These are phyloP conservation scores for Sporothrix brasiliensis DNA, from an alignment of 2,329 filamentous ascomycete species.

Conservation along the genomic window DNA sequence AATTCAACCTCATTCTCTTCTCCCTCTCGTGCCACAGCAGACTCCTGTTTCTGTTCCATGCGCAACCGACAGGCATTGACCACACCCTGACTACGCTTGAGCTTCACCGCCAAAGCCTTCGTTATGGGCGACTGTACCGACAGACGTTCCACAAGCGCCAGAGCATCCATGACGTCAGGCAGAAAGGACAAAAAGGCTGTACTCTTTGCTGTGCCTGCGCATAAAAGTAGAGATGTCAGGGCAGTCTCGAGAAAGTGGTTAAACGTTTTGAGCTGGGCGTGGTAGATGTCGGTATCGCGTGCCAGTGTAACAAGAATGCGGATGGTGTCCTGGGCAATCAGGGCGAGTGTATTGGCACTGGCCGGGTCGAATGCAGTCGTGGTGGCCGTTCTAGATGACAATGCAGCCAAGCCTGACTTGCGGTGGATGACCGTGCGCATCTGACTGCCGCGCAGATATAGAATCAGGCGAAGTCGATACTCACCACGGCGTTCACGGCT, in stretches of 20 bases:
- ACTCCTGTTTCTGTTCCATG: background rate
- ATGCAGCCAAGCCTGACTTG: background rate
- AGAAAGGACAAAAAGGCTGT: background rate
- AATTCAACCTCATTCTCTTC: background rate
- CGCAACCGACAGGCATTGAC: slow-evolving; percentile 3
- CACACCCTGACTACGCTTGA: background rate
- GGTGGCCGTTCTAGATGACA: background rate
- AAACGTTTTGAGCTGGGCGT: slow-evolving; percentile 22
- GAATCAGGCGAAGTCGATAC: slow-evolving; percentile 16
- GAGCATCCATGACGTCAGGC: slow-evolving; percentile 10
- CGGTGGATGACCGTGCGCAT: slow-evolving; percentile 18
- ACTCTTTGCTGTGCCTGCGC: background rate
- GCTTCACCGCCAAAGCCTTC: background rate
- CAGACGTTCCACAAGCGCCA: slow-evolving; percentile 3
- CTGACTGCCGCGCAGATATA: slow-evolving; percentile 14
- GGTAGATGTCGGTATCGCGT: slow-evolving; percentile 20
- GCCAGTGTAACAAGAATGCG: slow-evolving; percentile 13
- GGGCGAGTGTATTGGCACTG: slow-evolving; percentile 11
- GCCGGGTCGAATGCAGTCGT: background rate
- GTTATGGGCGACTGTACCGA: slow-evolving; percentile 17
- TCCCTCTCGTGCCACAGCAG: background rate
- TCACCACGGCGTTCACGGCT: slow-evolving; percentile 12
- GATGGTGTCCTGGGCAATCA: slow-evolving; percentile 15
- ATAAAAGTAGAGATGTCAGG: background rate
- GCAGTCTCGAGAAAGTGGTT: slow-evolving; percentile 24